phyloP scores from a whole-genome alignment of 2,329 filamentous ascomycete species.

The Pyrenophora graminea region DNA sequence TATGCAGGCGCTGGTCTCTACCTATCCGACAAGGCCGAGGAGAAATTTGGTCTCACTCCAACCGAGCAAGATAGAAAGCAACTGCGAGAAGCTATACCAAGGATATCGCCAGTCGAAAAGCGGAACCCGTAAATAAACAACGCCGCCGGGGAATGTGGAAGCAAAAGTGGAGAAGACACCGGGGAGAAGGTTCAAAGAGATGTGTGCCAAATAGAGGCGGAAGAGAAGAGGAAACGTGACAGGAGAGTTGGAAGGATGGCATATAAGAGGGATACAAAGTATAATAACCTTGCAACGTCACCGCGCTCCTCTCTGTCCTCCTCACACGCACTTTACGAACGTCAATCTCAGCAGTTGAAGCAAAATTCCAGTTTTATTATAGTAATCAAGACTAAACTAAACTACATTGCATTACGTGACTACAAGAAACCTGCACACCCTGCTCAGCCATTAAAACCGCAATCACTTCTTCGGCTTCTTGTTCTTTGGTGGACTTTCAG shows the following conservation, averaged over 20 bases:
- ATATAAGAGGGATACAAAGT: background rate
- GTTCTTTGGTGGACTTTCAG: background rate
- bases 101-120: constrained; percentile 53
- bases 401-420: no score
- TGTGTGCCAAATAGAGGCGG: no score
- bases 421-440: no score
- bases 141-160: no score
- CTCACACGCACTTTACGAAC: no score
- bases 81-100: constrained; percentile 65
- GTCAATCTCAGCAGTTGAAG: background rate
- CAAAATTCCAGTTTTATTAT: background rate
- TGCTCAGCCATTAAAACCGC: no score
- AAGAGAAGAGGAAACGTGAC: no score
- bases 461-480: background rate
- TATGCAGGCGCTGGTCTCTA: constrained; percentile 78
- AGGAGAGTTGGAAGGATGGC: background rate
- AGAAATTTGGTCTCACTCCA: constrained; percentile 72
- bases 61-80: constrained; percentile 73
- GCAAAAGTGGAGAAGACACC: background rate
- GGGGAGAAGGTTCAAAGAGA: background rate
- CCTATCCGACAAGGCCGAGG: constrained; percentile 72
- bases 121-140: background rate
- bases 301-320: no score
- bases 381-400: background rate
- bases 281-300: background rate